Evolutionary conservation across 768 basidiomycete genomes (phyloP).

Genomic region (Rubroboletus pulcherrimus): DNA sequence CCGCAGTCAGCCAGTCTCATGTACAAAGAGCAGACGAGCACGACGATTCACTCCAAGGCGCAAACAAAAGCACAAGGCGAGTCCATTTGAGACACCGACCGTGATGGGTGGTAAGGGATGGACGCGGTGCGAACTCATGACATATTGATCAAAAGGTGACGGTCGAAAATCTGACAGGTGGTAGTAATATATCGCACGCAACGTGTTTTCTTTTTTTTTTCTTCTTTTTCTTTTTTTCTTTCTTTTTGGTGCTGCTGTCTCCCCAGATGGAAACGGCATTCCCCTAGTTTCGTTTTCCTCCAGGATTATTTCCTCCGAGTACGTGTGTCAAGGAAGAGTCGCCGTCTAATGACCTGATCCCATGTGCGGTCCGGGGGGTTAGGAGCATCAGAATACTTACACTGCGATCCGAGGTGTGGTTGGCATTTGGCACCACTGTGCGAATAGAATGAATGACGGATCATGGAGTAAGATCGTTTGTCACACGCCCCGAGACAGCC

Average conservation of each 20-base stretch:
- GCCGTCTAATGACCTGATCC: constrained; percentile 1
- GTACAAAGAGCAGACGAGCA: neutral
- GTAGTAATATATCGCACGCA: constrained; percentile 11
- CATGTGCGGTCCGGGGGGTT: neutral
- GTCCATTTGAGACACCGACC: constrained; percentile 3
- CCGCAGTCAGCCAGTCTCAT: neutral
- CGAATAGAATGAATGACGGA: constrained; percentile 9
- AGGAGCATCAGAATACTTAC: neutral
- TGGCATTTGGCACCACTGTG: constrained; percentile 6
- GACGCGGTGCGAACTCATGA: constrained; percentile 7
- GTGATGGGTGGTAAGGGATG: constrained; percentile 2
- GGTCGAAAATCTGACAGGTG: constrained; percentile 18
- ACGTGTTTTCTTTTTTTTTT: constrained; percentile 7
- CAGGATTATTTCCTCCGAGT: constrained; percentile 12
- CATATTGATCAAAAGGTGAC: constrained; percentile 8
- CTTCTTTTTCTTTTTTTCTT: neutral
- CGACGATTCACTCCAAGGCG: neutral
- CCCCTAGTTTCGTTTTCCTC: neutral
- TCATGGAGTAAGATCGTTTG: constrained; percentile 6
- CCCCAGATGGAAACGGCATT: neutral
- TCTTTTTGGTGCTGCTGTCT: neutral
- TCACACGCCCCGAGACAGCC: neutral
- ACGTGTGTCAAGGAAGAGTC: constrained; percentile 9
- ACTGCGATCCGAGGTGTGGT: constrained; percentile 8
- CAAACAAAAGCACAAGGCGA: neutral